phyloP scores from a whole-genome alignment of 129 eudicot species.

The Gnaphalium uliginosum region DNA sequence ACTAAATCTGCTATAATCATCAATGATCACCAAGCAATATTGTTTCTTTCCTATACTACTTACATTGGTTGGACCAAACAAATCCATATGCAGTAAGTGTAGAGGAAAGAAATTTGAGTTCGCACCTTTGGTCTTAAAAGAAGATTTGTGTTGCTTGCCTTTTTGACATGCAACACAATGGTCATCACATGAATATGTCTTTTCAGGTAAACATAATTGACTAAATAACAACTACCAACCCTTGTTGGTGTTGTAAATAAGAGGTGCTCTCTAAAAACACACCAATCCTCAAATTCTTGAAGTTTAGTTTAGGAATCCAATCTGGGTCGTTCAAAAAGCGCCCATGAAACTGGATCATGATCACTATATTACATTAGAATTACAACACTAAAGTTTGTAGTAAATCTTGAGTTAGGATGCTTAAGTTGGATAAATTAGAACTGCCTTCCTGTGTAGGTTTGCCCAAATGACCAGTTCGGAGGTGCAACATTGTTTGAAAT shows the following conservation, averaged over 20 bases:
- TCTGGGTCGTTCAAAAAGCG: slow-evolving; percentile 23
- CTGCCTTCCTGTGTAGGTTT: slow-evolving; percentile 52
- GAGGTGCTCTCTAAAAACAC: neutral
- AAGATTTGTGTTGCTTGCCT: too few species aligned
- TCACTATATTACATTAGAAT: slow-evolving; percentile 13
- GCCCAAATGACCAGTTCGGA: slow-evolving; percentile 60
- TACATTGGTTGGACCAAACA: too few species aligned
- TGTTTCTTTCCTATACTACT: too few species aligned
- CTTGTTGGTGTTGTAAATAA: slow-evolving; percentile 26
- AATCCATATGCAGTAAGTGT: too few species aligned
- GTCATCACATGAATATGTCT: too few species aligned
- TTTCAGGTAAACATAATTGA: too few species aligned
- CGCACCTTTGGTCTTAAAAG: too few species aligned
- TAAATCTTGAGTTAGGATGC: slow-evolving; percentile 21
- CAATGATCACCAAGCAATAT: too few species aligned
- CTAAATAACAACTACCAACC: slow-evolving; percentile 25
- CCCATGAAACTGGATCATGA: slow-evolving; percentile 8
- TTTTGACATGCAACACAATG: too few species aligned
- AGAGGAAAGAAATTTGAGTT: too few species aligned
- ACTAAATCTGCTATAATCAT: too few species aligned
- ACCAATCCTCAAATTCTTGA: neutral
- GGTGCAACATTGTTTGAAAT: slow-evolving; percentile 52
- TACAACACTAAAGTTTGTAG: slow-evolving; percentile 18
- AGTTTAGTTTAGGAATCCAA: slow-evolving; percentile 21
- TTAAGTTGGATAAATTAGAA: slow-evolving; percentile 24